Base-by-base conservation (phyloP, 2,329 filamentous ascomycete genomes). In the Fusarium sp. region DNA sequence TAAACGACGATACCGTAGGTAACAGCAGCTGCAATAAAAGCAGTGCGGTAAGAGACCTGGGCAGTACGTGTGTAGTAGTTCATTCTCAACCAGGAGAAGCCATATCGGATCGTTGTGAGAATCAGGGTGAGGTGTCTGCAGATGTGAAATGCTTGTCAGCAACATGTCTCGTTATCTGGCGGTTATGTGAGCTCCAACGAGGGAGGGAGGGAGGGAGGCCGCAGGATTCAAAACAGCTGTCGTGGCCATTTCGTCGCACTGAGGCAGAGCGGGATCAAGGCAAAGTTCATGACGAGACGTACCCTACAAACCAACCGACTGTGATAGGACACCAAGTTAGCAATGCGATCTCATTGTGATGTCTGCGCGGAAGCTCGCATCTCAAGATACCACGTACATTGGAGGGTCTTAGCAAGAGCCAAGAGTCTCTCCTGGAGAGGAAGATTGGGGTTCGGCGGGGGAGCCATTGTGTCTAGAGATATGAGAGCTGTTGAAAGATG, bases 1-100 rank as follows among this genome's bases (percentile, higher is more conserved):
- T 97, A 98, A 66, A 99, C 95, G 49, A 99, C 96, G 71, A 99
- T 98, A 71, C 96, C 95, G 80, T 99, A 99, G 13, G 96, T 98
- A 49, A 89, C 88, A 47, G 94, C 93, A 7, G 96, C 96, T 4
- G 94, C 90, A 73, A 97, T 72, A 79, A 99, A 99, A 59, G 94
- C 92, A 55, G 91, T 88, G 75, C 96, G 94, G 84, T 99, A 99
- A 58, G 91, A 91, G 79, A 96, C 90, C 71, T 88, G 86, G 47
- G 95, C 94, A 84, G 89, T 89, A 77, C 87, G 82, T 59, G 89
- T 90, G 78, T 91, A 91, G 79, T 89, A 94, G 86, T 97, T 96
- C 86, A 98, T 92, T 75, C 91, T 91, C 60, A 97, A 81, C 84
- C 93, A 97, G 48, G 94, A 96, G 66, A 98, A 80, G 68, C 85